Base-by-base conservation (phyloP, 2,329 filamentous ascomycete species). In the Colletotrichum agaves region DNA sequence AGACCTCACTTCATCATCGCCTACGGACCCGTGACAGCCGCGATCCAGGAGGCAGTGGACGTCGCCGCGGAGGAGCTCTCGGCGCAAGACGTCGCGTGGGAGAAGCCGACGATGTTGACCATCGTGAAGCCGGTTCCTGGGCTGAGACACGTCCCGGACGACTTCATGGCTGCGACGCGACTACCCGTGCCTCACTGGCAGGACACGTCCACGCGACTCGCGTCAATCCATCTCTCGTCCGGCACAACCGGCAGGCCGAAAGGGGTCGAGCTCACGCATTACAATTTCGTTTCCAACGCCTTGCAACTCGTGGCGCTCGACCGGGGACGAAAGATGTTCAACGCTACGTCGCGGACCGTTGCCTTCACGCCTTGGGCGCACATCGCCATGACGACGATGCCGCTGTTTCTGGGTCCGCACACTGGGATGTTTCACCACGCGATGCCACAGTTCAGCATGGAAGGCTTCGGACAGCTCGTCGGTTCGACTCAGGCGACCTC, bases 211-310 rank as follows among this genome's bases (percentile, higher is more conserved):
- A 68, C 69, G 13, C 75, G 78, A 15, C 67, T 80, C 5, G 80
- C 80, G 4, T 79, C 78, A 1, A 81, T 81, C 19, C 79, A 81
- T 53, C 69, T 75, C 10, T 75, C 74, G 1, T 63, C 80, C 76
- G 95, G 95, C 7, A 98, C 95, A 0, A 98, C 95, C 0, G 95
- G 95, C 2, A 82, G 94, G 57, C 94, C 95, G 0, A 98, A 98
- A 79, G 95, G 94, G 15, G 95, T 98, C 13, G 92, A 93, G 87
- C 83, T 98, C 35, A 91, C 89, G 7, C 95, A 98, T 78, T 78
- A 81, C 71, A 98, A 98, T 76, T 90, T 97, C 67, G 87, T 97
- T 11, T 82, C 93, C 67, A 97, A 97, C 77, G 10, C 74, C 2
- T 52, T 70, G 21, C 80, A 82, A 44, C 78, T 82, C n/a, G 70